Evolutionary conservation across 352 stramenopile species (phyloP), one percentile per base, ranked within the genome.

Genomic region (Phytopythium delawarense): DNA sequence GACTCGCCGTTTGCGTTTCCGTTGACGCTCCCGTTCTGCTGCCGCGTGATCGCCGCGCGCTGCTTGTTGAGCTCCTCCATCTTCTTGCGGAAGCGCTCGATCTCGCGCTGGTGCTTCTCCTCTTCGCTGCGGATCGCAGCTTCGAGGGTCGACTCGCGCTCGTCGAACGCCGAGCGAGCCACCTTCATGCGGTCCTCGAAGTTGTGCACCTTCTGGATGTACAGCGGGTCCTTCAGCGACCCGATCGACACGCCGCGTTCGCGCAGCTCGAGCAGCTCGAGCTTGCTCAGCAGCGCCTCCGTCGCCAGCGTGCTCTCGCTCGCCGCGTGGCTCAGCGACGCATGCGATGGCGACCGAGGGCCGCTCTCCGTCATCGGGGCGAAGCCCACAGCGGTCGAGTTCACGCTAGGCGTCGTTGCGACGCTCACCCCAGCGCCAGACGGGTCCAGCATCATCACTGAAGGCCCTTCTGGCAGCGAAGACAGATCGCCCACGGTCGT

Each of bases 51-150:
- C 23, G 81, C 83, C 28, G 79, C 79, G 39, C 84, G 76, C 51
- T 92, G 84, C 56, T 91, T 87, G 63, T 91, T 83, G 50, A 94
- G 79, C 54, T 94, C 81, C 57, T 92, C 79, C 80, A 94, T 92
- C 56, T 92, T 90, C 62, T 85, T 84, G 23, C 81, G 75, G 40
- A 92, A 92, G 0, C 81, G 80, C 65, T 92, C 83, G 46, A 94
- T 85, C 71, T 94, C 86, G 44, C 81, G 81, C 62, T 92, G 73
- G 50, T 94, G 86, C 45, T 92, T 91, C 48, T 92, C 83, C 57
- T 92, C 80, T 67, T 91, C 83, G 45, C 70, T 89, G 48, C 82
- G 79, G 45, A 93, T 91, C 21, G 77, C 82, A 16, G 78, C 81
- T 30, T 91, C 84, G 20, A 92, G 63, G 28, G 73, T 91, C 13